Base-by-base conservation (phyloP, 176 grass and related monocot genomes). In the Ensete glaucum region DNA sequence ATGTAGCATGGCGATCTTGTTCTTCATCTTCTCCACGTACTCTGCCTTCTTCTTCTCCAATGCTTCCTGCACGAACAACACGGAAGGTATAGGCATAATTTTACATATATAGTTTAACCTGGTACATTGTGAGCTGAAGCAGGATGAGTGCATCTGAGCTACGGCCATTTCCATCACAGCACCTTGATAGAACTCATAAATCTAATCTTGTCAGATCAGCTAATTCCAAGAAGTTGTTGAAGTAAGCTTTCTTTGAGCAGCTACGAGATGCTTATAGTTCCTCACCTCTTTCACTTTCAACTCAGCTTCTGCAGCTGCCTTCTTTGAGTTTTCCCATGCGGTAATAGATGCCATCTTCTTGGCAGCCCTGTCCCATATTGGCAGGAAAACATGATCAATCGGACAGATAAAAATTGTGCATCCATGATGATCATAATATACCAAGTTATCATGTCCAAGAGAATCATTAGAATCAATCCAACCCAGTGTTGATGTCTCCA, bases 261-360 rank as follows among this genome's bases (percentile, higher is more conserved):
- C 34, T 43, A 43, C 5, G 3, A 43, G 34, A 43, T 43, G 34
- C 34, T 43, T 43, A 43, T 43, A 43, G 34, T 43, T 43, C 34
- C 34, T 43, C 34, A 98, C 94, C 92, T 98, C 88, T 62, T 85
- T 88, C 63, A 25, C 85, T 85, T 82, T 98, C 22, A 98, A 43
- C 10, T 85, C 76, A 73, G 90, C 88, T 84, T 98, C 88, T 55
- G 84, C 26, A 51, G 63, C 50, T 70, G 90, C 90, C 78, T 81
- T 87, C 66, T 89, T 87, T 73, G 90, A 77, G 79, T 98, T 98
- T 80, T 98, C 94, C 90, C 90, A 91, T 54, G 90, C 82, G 79
- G 89, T 70, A 80, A 98, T 85, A 51, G 75, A 15, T 22, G 84
- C 83, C n/a, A 85, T 25, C 80, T 98, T 89, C 84, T 89, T 98